Conservation (phyloP, 140 eudicot species). For the Stevia rebaudiana region DNA sequence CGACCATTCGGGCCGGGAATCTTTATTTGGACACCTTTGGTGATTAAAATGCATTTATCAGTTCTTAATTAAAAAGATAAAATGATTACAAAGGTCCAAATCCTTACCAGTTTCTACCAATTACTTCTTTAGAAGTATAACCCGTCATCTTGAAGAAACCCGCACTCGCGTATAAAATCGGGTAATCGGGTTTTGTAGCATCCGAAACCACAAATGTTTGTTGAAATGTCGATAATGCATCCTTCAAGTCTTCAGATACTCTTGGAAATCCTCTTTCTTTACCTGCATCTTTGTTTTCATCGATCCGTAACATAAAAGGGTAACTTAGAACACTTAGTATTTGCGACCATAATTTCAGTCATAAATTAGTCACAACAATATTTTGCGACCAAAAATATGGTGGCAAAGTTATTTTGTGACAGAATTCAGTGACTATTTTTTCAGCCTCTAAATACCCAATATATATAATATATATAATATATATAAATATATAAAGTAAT, state of each 20-base stretch:
- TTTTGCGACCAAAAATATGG: too few species aligned
- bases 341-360: too few species aligned
- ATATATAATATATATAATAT: too few species aligned
- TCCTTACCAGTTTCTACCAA: constrained; percentile 85
- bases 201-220: constrained; percentile 97
- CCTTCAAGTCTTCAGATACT: constrained; percentile 84
- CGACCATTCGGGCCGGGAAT: too few species aligned
- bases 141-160: constrained; percentile 99
- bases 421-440: too few species aligned
- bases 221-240: constrained; percentile 85
- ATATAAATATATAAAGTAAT: too few species aligned
- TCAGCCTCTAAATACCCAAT: too few species aligned
- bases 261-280: constrained; percentile 70
- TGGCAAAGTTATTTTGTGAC: too few species aligned
- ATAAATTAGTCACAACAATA: too few species aligned
- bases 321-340: neutral
- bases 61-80: neutral
- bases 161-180: constrained; percentile 87
- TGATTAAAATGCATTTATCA: neutral
- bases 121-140: constrained; percentile 82
- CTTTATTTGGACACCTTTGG: neutral
- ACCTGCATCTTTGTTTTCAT: constrained; percentile 28
- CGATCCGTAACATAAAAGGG: too few species aligned
- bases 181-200: constrained; percentile 83
- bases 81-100: neutral